phyloP scores from a whole-genome alignment of 2,329 filamentous ascomycete species.

The Talaromyces sp. region DNA sequence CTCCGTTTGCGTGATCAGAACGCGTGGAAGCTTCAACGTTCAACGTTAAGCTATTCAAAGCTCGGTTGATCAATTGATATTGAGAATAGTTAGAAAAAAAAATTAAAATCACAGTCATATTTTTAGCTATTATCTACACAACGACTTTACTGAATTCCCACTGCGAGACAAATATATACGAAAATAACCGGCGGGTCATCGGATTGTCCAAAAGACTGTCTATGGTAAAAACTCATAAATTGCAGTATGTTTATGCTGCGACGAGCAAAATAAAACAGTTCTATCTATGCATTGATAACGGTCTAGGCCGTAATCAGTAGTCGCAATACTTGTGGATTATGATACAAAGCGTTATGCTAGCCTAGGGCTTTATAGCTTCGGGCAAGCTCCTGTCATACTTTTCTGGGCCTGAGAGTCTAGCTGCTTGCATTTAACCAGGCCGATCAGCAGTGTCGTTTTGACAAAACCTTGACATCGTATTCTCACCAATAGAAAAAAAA shows the following conservation, averaged over 20 bases:
- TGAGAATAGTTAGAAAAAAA: neutral
- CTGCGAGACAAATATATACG: neutral
- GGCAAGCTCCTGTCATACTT: neutral
- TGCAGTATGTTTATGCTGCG: too few species aligned
- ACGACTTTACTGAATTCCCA: neutral
- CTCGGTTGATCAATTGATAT: neutral
- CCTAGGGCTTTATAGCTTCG: neutral
- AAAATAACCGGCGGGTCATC: neutral
- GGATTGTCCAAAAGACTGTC: neutral
- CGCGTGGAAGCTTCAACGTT: neutral
- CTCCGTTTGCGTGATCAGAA: slow-evolving; percentile 18
- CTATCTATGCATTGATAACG: neutral
- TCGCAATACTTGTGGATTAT: neutral
- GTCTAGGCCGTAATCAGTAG: neutral
- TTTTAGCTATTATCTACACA: neutral
- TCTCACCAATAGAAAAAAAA: neutral
- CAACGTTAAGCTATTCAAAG: neutral
- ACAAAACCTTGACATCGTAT: neutral
- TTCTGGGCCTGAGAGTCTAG: neutral
- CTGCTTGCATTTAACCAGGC: neutral
- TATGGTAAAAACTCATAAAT: neutral
- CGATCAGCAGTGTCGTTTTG: too few species aligned
- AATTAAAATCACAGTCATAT: too few species aligned
- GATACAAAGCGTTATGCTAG: neutral
- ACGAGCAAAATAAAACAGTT: neutral